A percentile compares a stretch with the other conserved stretches of the same genome.
Conservation (phyloP, 2,329 filamentous ascomycete species). For the Trichoderma semiorbis region DNA sequence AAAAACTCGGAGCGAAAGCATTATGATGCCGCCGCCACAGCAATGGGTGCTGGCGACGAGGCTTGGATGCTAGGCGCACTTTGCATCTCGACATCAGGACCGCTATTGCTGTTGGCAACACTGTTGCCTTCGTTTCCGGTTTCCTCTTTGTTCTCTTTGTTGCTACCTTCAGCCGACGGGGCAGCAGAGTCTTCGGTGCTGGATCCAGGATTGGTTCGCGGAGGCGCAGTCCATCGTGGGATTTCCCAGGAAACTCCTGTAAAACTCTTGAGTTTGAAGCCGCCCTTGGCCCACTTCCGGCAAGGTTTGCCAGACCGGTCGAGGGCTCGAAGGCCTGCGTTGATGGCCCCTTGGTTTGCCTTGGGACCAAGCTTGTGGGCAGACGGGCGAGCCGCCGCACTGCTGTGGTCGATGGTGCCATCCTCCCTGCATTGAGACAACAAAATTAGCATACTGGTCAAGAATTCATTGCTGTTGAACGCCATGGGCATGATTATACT, state of each 20-base stretch:
- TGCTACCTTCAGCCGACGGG: constrained; percentile 47
- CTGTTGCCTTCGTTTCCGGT: constrained; percentile 52
- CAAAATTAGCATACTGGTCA: not conserved
- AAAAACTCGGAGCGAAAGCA: not conserved
- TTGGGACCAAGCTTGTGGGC: constrained; percentile 89
- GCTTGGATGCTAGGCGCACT: constrained; percentile 50
- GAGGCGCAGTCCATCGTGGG: constrained; percentile 74
- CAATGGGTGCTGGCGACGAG: constrained; percentile 49
- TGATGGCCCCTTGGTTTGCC: constrained; percentile 95
- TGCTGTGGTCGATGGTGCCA: constrained; percentile 57
- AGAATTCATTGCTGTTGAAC: constrained; percentile 1
- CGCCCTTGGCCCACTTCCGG: constrained; percentile 82
- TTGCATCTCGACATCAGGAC: constrained; percentile 51
- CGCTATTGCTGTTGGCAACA: constrained; percentile 42
- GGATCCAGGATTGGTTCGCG: constrained; percentile 50
- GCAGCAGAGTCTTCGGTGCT: constrained; percentile 44
- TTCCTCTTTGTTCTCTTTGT: constrained; percentile 63
- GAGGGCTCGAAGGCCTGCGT: constrained; percentile 88
- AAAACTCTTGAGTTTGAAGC: constrained; percentile 85
- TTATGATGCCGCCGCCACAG: constrained; percentile 46
- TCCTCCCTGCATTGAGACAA: constrained; percentile 50
- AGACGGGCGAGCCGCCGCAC: constrained; percentile 45
- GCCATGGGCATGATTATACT: constrained; percentile 39
- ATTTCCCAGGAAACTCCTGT: constrained; percentile 83
- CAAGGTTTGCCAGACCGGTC: constrained; percentile 90